Conservation (phyloP, 306 rosid species). For the Trifolium subterraneum region DNA sequence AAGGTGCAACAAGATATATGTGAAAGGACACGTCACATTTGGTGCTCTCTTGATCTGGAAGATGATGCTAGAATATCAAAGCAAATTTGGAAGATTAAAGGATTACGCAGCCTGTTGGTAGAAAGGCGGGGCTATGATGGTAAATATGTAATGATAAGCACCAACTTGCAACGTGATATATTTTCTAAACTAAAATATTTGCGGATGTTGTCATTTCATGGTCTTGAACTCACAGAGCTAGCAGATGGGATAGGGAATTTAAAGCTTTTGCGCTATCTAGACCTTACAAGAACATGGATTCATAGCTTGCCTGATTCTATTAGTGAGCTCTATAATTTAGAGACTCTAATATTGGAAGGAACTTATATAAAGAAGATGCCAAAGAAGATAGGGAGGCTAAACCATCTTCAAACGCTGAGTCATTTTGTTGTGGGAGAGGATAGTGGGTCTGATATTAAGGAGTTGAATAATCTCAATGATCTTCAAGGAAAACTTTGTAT, state of each 20-base stretch:
- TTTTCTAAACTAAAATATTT: neutral
- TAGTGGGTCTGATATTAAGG: neutral
- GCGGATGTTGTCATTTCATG: constrained; percentile 29
- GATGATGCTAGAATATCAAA: neutral
- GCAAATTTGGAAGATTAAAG: neutral
- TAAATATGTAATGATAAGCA: neutral
- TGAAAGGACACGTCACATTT: constrained; percentile 26
- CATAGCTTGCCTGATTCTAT: constrained; percentile 35
- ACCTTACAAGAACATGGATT: constrained; percentile 10
- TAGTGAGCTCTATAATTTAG: constrained; percentile 38
- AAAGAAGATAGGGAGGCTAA: neutral
- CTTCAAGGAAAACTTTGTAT: constrained; percentile 24
- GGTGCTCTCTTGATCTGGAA: neutral
- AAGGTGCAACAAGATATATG: neutral
- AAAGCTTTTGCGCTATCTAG: constrained; percentile 40
- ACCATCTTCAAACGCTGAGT: constrained; percentile 7
- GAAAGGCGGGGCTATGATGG: neutral
- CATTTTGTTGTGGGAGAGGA: neutral
- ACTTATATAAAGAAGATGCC: constrained; percentile 25
- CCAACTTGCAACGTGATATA: neutral
- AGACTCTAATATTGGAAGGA: constrained; percentile 17
- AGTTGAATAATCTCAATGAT: constrained; percentile 1
- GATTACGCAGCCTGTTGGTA: neutral
- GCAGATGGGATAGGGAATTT: constrained; percentile 6
- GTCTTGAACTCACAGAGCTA: neutral